These are phyloP conservation scores for Pittosporum tobira DNA, from an alignment of 129 eudicot genomes.

Conservation along the genomic window DNA sequence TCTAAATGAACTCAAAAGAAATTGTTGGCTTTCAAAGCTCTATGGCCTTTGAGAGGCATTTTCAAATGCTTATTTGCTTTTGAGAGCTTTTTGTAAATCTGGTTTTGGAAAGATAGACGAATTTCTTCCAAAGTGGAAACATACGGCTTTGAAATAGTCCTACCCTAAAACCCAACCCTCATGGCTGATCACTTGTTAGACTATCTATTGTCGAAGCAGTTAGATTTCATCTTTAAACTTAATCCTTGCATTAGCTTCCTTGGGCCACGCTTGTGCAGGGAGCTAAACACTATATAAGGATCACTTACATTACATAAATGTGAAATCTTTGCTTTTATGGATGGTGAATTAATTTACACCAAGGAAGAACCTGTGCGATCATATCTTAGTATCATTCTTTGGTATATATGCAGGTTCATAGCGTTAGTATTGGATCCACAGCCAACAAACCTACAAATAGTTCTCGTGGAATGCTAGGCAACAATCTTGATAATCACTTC, in stretches of 20 bases:
- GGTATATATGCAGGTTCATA: conserved; percentile 47
- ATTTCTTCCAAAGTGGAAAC: too few relatives aligned
- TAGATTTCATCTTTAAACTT: not conserved
- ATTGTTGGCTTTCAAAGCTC: too few relatives aligned
- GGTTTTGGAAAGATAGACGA: too few relatives aligned
- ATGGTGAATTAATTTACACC: not conserved
- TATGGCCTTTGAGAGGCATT: too few relatives aligned
- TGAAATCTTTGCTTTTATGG: not conserved
- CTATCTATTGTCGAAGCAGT: not conserved
- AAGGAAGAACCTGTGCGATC: not conserved
- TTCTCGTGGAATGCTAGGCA: conserved; percentile 49
- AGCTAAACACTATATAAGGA: not conserved
- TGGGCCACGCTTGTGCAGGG: not conserved
- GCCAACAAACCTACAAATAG: conserved; percentile 45
- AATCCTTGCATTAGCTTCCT: not conserved
- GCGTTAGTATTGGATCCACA: conserved; percentile 7
- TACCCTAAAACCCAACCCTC: not conserved
- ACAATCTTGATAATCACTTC: conserved; percentile 36
- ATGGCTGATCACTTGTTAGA: not conserved
- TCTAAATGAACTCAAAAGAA: too few relatives aligned
- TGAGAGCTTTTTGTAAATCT: too few relatives aligned
- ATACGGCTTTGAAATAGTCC: not conserved
- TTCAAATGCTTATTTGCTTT: too few relatives aligned
- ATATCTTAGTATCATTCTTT: not conserved
- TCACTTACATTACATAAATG: not conserved